Evolutionary conservation across 2,329 filamentous ascomycete species (phyloP).

Genomic region (Ascochyta lentis): DNA sequence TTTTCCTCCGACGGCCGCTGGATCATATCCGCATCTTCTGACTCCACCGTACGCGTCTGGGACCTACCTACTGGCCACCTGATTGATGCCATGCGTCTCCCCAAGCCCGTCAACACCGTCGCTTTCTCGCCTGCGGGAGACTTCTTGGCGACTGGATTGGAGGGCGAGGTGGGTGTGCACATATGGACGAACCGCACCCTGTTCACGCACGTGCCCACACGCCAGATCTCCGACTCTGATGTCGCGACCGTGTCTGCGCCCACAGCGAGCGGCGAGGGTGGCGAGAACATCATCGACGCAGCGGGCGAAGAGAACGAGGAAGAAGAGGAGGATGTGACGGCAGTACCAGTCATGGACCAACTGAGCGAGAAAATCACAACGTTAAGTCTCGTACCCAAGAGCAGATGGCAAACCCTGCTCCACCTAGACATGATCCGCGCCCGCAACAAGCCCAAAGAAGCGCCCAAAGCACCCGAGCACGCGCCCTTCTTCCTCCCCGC

Average conservation of each 20-base stretch:
- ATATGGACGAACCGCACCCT: slow-evolving; percentile 95
- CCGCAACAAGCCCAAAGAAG: slow-evolving; percentile 91
- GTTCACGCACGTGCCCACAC: slow-evolving; percentile 86
- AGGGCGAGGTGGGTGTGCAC: slow-evolving; percentile 84
- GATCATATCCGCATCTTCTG: slow-evolving; percentile 86
- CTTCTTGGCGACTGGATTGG: slow-evolving; percentile 87
- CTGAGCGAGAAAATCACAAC: slow-evolving; percentile 84
- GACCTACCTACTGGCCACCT: slow-evolving; percentile 94
- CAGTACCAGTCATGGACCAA: slow-evolving; percentile 70
- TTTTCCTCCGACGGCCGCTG: slow-evolving; percentile 95
- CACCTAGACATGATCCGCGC: slow-evolving; percentile 89
- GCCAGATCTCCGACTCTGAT: slow-evolving; percentile 80
- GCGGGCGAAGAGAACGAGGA: slow-evolving; percentile 68
- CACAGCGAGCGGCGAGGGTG: slow-evolving; percentile 82
- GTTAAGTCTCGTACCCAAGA: slow-evolving; percentile 86
- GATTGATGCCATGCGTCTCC: slow-evolving; percentile 86
- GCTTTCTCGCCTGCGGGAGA: slow-evolving; percentile 91
- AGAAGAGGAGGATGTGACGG: slow-evolving; percentile 51
- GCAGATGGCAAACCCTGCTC: slow-evolving; percentile 91
- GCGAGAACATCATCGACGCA: slow-evolving; percentile 75
- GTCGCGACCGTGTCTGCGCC: slow-evolving; percentile 71
- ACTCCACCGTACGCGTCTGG: slow-evolving; percentile 84
- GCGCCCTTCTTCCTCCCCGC: slow-evolving; percentile 94
- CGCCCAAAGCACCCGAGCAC: slow-evolving; percentile 89
- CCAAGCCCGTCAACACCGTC: slow-evolving; percentile 79